These are phyloP conservation scores for Gonapodya sp. DNA, from an alignment of 192 early-diverging fungal species.

Conservation along the genomic window DNA sequence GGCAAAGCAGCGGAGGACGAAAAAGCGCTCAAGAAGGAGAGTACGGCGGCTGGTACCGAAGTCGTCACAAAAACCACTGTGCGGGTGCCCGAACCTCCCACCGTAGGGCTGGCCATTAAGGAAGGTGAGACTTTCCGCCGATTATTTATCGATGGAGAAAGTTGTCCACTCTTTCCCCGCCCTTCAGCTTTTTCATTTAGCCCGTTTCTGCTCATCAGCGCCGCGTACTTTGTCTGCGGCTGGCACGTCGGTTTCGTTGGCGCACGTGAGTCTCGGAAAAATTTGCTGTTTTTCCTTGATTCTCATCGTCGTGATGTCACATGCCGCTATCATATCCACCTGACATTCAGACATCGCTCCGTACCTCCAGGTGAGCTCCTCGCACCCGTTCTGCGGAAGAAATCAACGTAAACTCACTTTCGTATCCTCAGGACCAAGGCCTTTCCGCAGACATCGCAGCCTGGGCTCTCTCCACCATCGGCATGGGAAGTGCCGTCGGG, in stretches of 20 bases:
- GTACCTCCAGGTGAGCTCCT: background rate
- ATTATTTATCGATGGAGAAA: no score
- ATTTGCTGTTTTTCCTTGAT: background rate
- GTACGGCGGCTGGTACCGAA: background rate
- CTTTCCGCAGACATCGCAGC: background rate
- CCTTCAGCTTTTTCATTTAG: background rate
- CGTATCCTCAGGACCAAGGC: background rate
- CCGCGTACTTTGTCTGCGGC: background rate
- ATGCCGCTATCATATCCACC: background rate
- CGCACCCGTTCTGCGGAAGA: no score
- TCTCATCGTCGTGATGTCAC: background rate
- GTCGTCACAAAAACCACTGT: background rate
- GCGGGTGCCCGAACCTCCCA: conserved; percentile 1
- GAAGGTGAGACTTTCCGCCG: background rate
- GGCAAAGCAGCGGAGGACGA: background rate
- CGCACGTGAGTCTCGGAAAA: background rate
- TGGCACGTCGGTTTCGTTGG: conserved; percentile 7
- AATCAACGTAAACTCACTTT: no score
- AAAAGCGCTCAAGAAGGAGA: background rate
- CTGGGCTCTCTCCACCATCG: background rate
- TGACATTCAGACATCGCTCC: background rate
- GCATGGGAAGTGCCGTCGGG: background rate
- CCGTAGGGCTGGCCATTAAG: background rate
- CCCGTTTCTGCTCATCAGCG: background rate
- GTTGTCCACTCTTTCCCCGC: no score